Evolutionary conservation across 192 early-diverging fungal genomes (phyloP), one percentile per base, ranked within the genome.

Genomic region (Spizellomyces sp.): DNA sequence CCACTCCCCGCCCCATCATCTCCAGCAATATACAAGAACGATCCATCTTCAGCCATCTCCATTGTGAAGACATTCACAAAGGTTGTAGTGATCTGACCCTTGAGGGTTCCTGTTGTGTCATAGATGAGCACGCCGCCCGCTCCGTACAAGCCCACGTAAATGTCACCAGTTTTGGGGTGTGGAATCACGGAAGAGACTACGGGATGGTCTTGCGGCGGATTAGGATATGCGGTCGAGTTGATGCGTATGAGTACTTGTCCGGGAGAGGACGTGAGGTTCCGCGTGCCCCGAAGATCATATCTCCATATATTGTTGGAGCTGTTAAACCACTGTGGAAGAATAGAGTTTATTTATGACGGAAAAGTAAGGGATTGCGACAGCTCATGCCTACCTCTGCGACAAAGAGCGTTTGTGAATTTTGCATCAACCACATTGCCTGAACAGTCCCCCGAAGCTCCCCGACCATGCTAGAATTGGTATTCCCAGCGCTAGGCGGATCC

Each of bases 111-210:
- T 41, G 17, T 36, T 14, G 22, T n/a, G 42, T 72, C 62, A 62
- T 72, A 72, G 27, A 72, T 57, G 15, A 72, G 62, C 4, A 72
- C 55, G 27, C 70, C 70, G 52, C 70, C 70, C 4, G 62, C 62
- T 1, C 70, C 62, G 43, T 22, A 54, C 62, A 72, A 22, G 47
- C 62, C 70, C 19, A 72, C 61, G 52, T 72, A 72, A 22, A 72
- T 52, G 62, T 72, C 70, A 15, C 42, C 19, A 9, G 70, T 64
- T 15, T 10, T n/a, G 15, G 70, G 70, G 62, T 72, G 60, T 10
- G 52, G 9, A 17, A 55, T 52, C 42, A 72, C 45, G 48, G 52
- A 72, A 17, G 70, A 63, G 12, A 72, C 55, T 8, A 72, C 70
- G 41, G 70, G 70, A 15, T 10, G 48, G 62, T 63, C 55, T 15